Evolutionary conservation across 345 rosid species (phyloP).

Genomic region (Noccaea caerulescens): DNA sequence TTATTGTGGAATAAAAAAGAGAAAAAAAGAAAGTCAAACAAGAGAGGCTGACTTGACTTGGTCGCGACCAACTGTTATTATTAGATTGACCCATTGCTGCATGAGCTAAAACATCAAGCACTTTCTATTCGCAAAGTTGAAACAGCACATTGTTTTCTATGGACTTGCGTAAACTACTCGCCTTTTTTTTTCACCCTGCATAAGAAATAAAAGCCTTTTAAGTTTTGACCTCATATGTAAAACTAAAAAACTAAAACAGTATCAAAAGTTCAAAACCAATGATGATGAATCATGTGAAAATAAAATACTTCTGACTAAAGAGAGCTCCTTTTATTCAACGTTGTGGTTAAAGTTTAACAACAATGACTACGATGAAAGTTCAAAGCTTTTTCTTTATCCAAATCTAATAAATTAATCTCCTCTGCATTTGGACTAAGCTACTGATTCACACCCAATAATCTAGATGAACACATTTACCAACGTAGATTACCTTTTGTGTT

Average conservation of each 20-base stretch:
- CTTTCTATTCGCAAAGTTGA: background rate
- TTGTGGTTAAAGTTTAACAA: conserved; percentile 1
- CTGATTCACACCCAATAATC: background rate
- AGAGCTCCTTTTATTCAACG: conserved; percentile 5
- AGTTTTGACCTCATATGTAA: background rate
- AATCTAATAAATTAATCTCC: background rate
- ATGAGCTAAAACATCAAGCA: conserved; percentile 19
- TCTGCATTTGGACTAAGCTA: conserved; percentile 3
- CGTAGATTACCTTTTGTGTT: conserved; percentile 20
- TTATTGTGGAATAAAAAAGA: background rate
- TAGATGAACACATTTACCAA: background rate
- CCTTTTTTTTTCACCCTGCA: too few species aligned
- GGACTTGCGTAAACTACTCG: background rate
- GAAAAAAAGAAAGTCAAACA: background rate
- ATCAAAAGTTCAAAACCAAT: background rate
- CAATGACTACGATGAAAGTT: background rate
- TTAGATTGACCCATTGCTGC: background rate
- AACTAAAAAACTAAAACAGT: background rate
- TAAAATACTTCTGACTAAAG: background rate
- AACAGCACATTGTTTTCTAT: conserved; percentile 17
- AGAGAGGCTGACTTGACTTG: conserved; percentile 33
- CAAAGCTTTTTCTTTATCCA: background rate
- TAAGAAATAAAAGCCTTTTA: background rate
- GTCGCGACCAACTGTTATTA: conserved; percentile 26
- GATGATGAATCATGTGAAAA: conserved; percentile 18